Evolutionary conservation across 441 rosid species (phyloP), one percentile per base, ranked within the genome.

Genomic region (Pelargonium exstipulatum): DNA sequence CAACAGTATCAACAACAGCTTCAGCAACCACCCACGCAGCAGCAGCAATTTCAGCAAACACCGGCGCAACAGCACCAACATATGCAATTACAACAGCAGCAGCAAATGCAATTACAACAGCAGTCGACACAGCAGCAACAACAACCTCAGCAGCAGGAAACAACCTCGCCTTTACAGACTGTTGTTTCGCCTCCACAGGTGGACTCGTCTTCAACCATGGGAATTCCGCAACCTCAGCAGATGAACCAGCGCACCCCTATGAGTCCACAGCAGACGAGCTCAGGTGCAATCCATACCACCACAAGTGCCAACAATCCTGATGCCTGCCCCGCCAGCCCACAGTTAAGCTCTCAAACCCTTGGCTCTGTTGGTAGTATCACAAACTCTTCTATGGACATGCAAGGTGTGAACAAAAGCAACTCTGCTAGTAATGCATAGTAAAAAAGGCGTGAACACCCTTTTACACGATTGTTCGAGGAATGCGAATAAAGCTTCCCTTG

Each of bases 321-420:
- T 66, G 83, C 78, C 35, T 86, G 96, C 76, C 98, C 99, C 18
- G 89, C 96, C 16, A 95, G 98, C 73, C 99, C 98, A 40, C 99
- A 95, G 79, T 73, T 88, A 74, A 95, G 98, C 79, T 92, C 98
- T 60, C 97, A 92, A 88, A 92, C 97, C 69, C 86, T 83, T 62
- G 95, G 97, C 68, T 89, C 99, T 0, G 98, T 85, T 69, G 91
- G 96, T 84, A 95, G 95, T 84, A 90, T 92, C 62, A 67, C 88
- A 48, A 83, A 90, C 80, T 90, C 99, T 66, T 93, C 98, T 10
- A 89, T 95, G 98, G 99, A 95, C 69, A 85, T 86, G 43, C 96
- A 91, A 83, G 96, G 88, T 68, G 91, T 85, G 72, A 92, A 89
- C 79, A 90, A 85, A 79, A 86, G 87, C 87, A 89, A 86, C 83